Conservation (phyloP, 164 flowering plant species). For the Stephania yunnanensis region DNA sequence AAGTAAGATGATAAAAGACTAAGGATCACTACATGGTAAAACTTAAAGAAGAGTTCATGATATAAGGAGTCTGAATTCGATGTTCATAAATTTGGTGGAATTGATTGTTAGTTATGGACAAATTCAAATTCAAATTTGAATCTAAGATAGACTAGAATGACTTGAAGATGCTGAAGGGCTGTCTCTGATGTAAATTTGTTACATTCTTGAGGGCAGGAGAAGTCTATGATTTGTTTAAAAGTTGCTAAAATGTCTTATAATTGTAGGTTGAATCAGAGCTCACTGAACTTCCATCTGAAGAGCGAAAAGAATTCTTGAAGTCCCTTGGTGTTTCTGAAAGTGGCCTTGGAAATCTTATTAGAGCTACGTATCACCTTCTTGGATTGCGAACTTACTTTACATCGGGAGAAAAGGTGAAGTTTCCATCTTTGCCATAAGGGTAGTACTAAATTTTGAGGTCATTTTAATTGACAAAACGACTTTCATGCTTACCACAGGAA, state of each 20-base stretch:
- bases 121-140: too few relatives aligned
- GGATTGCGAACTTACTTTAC: constrained; percentile 94
- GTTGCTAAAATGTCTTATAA: not conserved
- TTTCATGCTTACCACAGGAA: constrained; percentile 46
- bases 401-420: constrained; percentile 87
- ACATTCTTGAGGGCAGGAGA: not conserved
- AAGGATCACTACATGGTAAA: too few relatives aligned
- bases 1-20: too few relatives aligned
- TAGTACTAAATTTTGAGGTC: constrained; percentile 6
- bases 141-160: too few relatives aligned
- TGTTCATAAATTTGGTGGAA: too few relatives aligned
- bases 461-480: not conserved
- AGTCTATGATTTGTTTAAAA: not conserved
- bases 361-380: constrained; percentile 73
- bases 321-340: constrained; percentile 88
- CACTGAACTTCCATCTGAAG: constrained; percentile 82
- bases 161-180: too few relatives aligned
- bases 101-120: too few relatives aligned
- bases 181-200: not conserved
- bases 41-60: too few relatives aligned
- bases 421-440: not conserved
- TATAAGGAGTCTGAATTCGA: too few relatives aligned
- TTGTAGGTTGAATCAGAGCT: constrained; percentile 95
- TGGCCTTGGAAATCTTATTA: constrained; percentile 93
- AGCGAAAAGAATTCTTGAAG: constrained; percentile 62